Percentiles rank a stretch among this genome's conserved stretches.
phyloP scores from a whole-genome alignment of 2,329 filamentous ascomycete species.

The Colletotrichum sojae region DNA sequence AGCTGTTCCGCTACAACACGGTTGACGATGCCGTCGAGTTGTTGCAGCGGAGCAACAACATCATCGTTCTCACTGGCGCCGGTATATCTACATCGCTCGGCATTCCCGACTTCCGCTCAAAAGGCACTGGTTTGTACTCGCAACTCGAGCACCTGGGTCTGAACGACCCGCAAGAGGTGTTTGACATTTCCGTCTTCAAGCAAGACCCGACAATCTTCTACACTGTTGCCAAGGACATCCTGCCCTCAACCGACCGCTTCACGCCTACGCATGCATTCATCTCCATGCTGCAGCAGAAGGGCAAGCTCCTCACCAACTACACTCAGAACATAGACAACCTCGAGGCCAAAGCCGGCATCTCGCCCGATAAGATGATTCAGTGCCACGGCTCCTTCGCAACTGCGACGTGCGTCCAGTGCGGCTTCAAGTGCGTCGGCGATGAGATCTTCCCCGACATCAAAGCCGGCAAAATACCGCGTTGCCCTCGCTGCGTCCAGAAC shows the following conservation, averaged over 20 bases:
- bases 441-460: constrained; percentile 85
- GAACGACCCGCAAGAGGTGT: constrained; percentile 92
- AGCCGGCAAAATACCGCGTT: constrained; percentile 82
- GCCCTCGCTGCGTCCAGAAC: constrained; percentile 75
- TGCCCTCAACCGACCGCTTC: constrained; percentile 84
- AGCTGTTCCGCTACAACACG: constrained; percentile 84
- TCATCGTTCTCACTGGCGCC: constrained; percentile 94
- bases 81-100: constrained; percentile 97
- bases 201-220: constrained; percentile 93
- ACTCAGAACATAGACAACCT: constrained; percentile 99
- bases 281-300: constrained; percentile 86
- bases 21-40: constrained; percentile 89
- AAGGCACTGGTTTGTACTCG: constrained; percentile 91
- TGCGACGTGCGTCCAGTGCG: constrained; percentile 89
- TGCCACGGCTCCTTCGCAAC: constrained; percentile 97
- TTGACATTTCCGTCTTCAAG: constrained; percentile 89
- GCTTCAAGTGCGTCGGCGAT: constrained; percentile 80
- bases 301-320: constrained; percentile 95
- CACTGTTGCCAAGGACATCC: constrained; percentile 89
- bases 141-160: constrained; percentile 84
- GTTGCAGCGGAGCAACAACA: constrained; percentile 81
- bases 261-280: constrained; percentile 97
- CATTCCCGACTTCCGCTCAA: constrained; percentile 97
- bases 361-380: constrained; percentile 87
- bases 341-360: constrained; percentile 88